phyloP scores from a whole-genome alignment of 2,329 filamentous ascomycete genomes.

The Diplocarpon mali region DNA sequence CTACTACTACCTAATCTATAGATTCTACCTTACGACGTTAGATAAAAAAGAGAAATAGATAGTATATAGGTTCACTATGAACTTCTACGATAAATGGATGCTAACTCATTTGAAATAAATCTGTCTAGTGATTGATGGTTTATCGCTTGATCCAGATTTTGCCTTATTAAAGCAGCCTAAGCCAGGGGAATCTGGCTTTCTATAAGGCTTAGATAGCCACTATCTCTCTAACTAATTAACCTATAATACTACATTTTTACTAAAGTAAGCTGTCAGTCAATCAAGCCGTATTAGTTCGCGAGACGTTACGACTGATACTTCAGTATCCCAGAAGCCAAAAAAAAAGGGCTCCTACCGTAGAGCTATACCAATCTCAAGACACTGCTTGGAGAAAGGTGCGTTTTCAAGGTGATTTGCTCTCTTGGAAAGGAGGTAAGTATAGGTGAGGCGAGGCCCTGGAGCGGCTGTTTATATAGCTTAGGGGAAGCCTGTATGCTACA shows the following conservation, averaged over 20 bases:
- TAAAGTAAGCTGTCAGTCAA: slow-evolving; percentile 11
- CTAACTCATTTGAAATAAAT: slow-evolving; percentile 26
- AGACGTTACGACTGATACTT: slow-evolving; percentile 14
- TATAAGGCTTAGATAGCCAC: slow-evolving; percentile 8
- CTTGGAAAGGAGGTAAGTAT: slow-evolving; percentile 7
- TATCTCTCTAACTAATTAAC: slow-evolving; percentile 10
- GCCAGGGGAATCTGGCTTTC: slow-evolving; percentile 15
- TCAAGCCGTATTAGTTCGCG: slow-evolving; percentile 13
- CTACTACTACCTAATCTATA: slow-evolving; percentile 24
- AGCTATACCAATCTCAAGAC: slow-evolving; percentile 9
- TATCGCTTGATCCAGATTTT: slow-evolving; percentile 23
- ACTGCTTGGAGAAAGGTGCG: slow-evolving; percentile 8
- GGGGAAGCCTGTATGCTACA: not conserved
- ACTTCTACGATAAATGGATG: slow-evolving; percentile 25
- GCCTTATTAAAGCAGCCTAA: slow-evolving; percentile 12
- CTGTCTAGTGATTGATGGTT: slow-evolving; percentile 18
- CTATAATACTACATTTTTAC: slow-evolving; percentile 7
- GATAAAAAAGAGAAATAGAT: slow-evolving; percentile 26
- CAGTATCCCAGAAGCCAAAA: slow-evolving; percentile 10
- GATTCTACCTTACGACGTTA: slow-evolving; percentile 21
- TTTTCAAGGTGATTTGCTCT: slow-evolving; percentile 10
- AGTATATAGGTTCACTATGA: slow-evolving; percentile 21
- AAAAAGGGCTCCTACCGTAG: slow-evolving; percentile 11
- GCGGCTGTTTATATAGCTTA: slow-evolving; percentile 2
- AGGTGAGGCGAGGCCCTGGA: slow-evolving; percentile 5